These are phyloP conservation scores for Ramicandelaber brevisporus DNA, from an alignment of 192 early-diverging fungal species.

Conservation along the genomic window DNA sequence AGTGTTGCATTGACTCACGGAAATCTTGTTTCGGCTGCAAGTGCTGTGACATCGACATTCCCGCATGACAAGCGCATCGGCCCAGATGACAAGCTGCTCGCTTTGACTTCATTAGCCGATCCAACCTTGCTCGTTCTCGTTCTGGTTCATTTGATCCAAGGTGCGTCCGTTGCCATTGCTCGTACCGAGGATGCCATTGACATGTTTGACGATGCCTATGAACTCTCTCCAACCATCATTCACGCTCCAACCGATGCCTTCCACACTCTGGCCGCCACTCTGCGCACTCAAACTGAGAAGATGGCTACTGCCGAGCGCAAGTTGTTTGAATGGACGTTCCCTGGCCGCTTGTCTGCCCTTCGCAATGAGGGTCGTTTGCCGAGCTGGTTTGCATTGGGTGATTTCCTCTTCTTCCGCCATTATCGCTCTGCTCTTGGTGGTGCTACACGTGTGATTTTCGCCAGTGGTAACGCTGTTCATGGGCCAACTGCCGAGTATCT, in stretches of 20 bases:
- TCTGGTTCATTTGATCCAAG: too few relatives aligned
- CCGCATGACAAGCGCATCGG: too few relatives aligned
- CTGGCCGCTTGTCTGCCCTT: not conserved
- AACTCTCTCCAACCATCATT: not conserved
- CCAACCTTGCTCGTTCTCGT: too few relatives aligned
- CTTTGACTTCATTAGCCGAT: too few relatives aligned
- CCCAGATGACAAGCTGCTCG: too few relatives aligned
- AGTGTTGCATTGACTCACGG: too few relatives aligned
- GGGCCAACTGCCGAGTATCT: constrained; percentile 1
- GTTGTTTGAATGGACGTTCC: not conserved
- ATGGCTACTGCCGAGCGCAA: not conserved
- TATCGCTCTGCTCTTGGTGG: constrained; percentile 1
- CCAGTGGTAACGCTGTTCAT: not conserved
- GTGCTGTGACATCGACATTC: too few relatives aligned
- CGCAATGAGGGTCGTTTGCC: not conserved
- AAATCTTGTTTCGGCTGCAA: too few relatives aligned
- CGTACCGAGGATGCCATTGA: too few relatives aligned
- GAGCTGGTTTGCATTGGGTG: not conserved
- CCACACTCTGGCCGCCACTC: not conserved
- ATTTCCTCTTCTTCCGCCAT: constrained; percentile 2
- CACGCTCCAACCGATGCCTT: not conserved
- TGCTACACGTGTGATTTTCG: not conserved
- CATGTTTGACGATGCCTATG: constrained; percentile 1
- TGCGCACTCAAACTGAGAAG: not conserved
- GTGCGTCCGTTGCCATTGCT: too few relatives aligned